phyloP scores from a whole-genome alignment of 257 asterid genomes.

The Rubia yunnanensis region DNA sequence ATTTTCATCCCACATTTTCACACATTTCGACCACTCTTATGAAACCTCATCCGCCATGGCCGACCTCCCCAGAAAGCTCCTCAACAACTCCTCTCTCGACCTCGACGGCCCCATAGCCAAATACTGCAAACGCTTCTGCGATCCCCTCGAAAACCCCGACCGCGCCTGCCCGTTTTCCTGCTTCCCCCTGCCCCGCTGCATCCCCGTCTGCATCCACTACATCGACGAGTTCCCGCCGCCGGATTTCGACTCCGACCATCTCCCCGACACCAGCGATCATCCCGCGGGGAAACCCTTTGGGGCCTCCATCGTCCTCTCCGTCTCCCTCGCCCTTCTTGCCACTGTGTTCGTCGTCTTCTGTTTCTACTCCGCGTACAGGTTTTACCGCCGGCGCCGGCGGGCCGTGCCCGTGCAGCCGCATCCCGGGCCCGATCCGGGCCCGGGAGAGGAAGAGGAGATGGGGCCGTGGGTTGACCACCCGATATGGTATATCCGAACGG shows the following conservation, averaged over 20 bases:
- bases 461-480: constrained; percentile 63
- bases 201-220: constrained; percentile 8
- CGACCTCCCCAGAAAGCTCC: constrained; percentile 22
- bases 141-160: background rate
- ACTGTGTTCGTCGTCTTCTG: constrained; percentile 30
- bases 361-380: constrained; percentile 34
- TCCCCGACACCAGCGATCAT: background rate
- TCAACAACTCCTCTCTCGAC: constrained; percentile 13
- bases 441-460: constrained; percentile 26
- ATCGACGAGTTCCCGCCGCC: constrained; percentile 1
- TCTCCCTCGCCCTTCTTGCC: constrained; percentile 33
- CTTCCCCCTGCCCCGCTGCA: constrained; percentile 9
- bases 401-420: background rate
- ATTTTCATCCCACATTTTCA: background rate
- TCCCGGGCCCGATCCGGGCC: constrained; percentile 5
- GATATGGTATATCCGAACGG: constrained; percentile 67
- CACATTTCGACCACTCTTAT: background rate
- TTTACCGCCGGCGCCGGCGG: constrained; percentile 6
- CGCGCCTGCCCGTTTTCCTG: constrained; percentile 27
- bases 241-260: constrained; percentile 10
- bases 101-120: background rate
- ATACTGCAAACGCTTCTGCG: constrained; percentile 20
- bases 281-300: constrained; percentile 2
- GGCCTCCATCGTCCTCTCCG: constrained; percentile 25
- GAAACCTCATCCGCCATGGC: constrained; percentile 25